Evolutionary conservation across 805 yeast species (phyloP).

Genomic region (Lipomyces oligophaga): DNA sequence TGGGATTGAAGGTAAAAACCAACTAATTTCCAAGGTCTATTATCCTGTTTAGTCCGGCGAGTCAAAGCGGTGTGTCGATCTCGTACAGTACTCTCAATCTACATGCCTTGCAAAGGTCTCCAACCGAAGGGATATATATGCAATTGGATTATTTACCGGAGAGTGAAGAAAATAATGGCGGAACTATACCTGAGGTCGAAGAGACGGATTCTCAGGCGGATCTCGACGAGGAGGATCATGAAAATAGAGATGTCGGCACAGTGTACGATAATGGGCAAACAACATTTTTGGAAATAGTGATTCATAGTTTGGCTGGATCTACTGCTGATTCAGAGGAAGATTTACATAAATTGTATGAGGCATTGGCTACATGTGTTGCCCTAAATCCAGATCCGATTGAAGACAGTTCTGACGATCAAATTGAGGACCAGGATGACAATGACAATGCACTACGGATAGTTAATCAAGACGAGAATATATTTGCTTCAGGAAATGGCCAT

Average conservation of each 20-base stretch:
- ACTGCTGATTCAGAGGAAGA: slow-evolving; percentile 4
- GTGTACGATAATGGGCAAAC: slow-evolving; percentile 1
- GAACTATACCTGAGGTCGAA: too few relatives aligned
- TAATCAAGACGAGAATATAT: slow-evolving; percentile 5
- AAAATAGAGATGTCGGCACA: background rate
- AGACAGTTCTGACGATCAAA: background rate
- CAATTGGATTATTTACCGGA: slow-evolving; percentile 17
- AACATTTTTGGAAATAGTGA: background rate
- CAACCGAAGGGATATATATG: slow-evolving; percentile 12
- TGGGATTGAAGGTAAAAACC: too few relatives aligned
- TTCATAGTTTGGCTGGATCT: slow-evolving; percentile 1
- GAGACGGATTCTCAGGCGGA: too few relatives aligned
- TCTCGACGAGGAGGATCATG: background rate
- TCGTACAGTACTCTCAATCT: slow-evolving; percentile 13
- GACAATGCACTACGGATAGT: slow-evolving; percentile 1
- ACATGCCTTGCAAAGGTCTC: slow-evolving; percentile 21
- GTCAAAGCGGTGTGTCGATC: slow-evolving; percentile 6
- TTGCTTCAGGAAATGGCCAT: slow-evolving; percentile 12
- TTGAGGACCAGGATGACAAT: slow-evolving; percentile 7
- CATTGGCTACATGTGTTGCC: slow-evolving; percentile 10
- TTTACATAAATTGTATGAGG: slow-evolving; percentile 7
- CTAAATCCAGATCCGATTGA: slow-evolving; percentile 4
- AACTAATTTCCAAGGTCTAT: too few relatives aligned
- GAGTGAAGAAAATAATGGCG: too few relatives aligned
- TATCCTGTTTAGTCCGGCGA: too few relatives aligned